These are phyloP conservation scores for Solanum neorickii DNA, from an alignment of 257 asterid species.

Conservation along the genomic window DNA sequence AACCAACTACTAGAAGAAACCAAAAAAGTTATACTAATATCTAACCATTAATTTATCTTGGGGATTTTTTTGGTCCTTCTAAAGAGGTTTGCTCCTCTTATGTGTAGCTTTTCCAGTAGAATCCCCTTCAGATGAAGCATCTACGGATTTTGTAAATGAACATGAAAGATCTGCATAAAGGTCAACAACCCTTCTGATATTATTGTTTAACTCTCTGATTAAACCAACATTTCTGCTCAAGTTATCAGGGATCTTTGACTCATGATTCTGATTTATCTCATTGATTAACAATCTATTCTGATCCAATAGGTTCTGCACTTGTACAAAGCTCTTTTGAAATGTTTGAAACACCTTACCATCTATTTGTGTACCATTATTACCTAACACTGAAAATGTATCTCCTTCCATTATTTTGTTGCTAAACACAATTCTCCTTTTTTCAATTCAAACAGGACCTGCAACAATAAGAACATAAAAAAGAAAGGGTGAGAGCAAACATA, in stretches of 20 bases:
- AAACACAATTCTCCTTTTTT: neutral
- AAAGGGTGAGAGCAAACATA: too few relatives aligned
- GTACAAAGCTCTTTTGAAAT: slow-evolving; percentile 77
- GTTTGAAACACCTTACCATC: slow-evolving; percentile 65
- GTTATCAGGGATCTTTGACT: slow-evolving; percentile 74
- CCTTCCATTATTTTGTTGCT: slow-evolving; percentile 51
- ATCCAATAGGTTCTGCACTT: slow-evolving; percentile 70
- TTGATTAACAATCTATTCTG: slow-evolving; percentile 69
- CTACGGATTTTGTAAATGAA: slow-evolving; percentile 47
- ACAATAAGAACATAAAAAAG: too few relatives aligned
- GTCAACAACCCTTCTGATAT: slow-evolving; percentile 75
- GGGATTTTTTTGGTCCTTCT: neutral
- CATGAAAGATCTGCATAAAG: slow-evolving; percentile 74
- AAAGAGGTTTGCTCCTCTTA: slow-evolving; percentile 66
- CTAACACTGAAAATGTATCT: slow-evolving; percentile 46
- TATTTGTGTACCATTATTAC: slow-evolving; percentile 38
- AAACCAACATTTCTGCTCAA: slow-evolving; percentile 75
- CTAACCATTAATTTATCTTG: neutral
- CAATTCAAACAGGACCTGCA: slow-evolving; percentile 21
- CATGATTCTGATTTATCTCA: slow-evolving; percentile 86
- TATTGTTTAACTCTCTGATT: slow-evolving; percentile 72
- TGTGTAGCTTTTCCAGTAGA: slow-evolving; percentile 32
- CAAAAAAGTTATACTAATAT: neutral
- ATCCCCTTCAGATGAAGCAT: slow-evolving; percentile 73
- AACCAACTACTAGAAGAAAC: slow-evolving; percentile 2